Base-by-base conservation (phyloP, 768 basidiomycete species). In the Fomitopsis serialis region DNA sequence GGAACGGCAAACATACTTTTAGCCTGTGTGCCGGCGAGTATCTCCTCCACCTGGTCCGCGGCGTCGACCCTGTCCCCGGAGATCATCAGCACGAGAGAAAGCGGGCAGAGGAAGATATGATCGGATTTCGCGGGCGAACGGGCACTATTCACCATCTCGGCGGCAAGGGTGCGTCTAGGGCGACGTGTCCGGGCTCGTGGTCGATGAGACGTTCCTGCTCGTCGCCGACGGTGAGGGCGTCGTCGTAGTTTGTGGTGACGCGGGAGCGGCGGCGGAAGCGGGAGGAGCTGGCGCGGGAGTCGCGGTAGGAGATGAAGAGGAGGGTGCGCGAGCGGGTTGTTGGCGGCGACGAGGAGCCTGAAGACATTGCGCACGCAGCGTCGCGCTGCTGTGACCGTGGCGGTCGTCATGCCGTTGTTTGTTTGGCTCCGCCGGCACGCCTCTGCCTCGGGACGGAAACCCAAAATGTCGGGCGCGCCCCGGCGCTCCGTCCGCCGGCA, bases 231-330 rank as follows among this genome's bases (percentile, higher is more conserved):
- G 69, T 64, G 63, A 76, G 66, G n/a, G 74, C 69, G 52, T 81
- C 78, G 61, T 77, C 74, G 60, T 80, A 78, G 54, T 68, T 68
- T 60, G 54, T 68, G 66, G n/a, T 59, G 58, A 56, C 55, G 24
- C 67, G 54, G 25, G 63, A 65, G 50, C 64, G 70, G 50, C 64
- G 70, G 23, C 70, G 65, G 13, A 70, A 60, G 45, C 73, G 72
- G 6, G 78, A 72, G 37, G 72, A 72, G 48, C 78, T 70, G 17
- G 79, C 74, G 43, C 76, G 76, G 3, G 92, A 91, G 72, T 95
- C 90, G 55, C 96, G 81, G 71, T 89, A 93, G 6, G 94, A 96
- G 55, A 95, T 86, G 70, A 98, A 98, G 62, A 98, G 81, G 50
- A 92, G 81, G 2, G 96, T 98, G 45, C 96, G 72, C 1, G 91